Base-by-base conservation (phyloP, 345 rosid species). In the Erodium maritimum region DNA sequence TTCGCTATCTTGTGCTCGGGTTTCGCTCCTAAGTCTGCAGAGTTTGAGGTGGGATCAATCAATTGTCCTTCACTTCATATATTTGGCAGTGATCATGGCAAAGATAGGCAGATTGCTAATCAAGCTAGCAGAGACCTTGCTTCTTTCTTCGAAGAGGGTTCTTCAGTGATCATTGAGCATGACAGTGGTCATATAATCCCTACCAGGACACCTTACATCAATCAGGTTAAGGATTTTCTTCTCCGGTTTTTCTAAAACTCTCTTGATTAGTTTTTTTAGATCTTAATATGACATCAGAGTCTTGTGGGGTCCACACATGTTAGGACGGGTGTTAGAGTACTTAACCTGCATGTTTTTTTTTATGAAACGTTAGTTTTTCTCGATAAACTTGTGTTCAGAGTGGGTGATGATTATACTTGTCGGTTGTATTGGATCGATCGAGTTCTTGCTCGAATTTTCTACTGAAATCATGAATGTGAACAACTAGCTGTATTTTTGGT, bases 161-260 rank as follows among this genome's bases (percentile, higher is more conserved):
- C 82, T 56, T 71, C 79, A 34, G 74, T 79, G 54, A 58, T 85
- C 22, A 72, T 94, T 20, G 88, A 83, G 75, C 99, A 90, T 45
- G 87, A 87, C 51, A 78, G 62, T 55, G 99, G 99, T 48, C 99
- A 94, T 59, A 90, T 90, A 52, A 85, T 90, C 63, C 95, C 99
- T 34, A 78, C 95, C 11, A 73, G 86, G 19, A 59, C 80, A 58
- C 95, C 96, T 29, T 84, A 75, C 58, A 80, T 90, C 1, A 87
- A 87, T 29, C 72, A 79, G 62, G 74, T 87, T 29, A 87, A 75
- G 79, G 66, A 69, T 59, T 94, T 89, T 58, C 90, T 90, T 52
- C 68, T 67, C 24, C 82, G 80, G 22, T 94, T 90, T 71, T 62
- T 77, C 21, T 85, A 78, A 77, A n/a, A n/a, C n/a, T n/a, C n/a